Percentiles rank a stretch among this genome's conserved stretches.
phyloP scores from a whole-genome alignment of 148 eudicot species.

The Rhododendron ferrugineum region DNA sequence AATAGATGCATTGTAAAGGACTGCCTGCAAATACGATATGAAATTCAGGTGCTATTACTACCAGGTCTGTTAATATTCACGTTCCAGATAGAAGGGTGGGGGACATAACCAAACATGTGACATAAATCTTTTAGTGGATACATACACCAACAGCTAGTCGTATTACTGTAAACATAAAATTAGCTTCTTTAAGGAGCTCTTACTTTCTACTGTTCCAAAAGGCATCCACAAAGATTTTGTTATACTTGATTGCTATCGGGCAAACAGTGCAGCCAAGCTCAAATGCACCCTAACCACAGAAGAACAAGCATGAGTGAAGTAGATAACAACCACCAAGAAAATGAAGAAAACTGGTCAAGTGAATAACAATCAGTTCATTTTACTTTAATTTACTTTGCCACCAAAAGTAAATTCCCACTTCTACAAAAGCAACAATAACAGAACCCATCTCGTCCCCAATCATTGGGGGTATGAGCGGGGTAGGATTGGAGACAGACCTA shows the following conservation, averaged over 20 bases:
- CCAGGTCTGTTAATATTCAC: neutral
- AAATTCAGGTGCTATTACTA: neutral
- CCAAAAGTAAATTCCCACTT: neutral
- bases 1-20: constrained; percentile 91
- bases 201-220: constrained; percentile 98
- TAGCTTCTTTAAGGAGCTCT: constrained; percentile 23
- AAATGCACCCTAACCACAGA: constrained; percentile 72
- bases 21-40: constrained; percentile 47
- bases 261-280: constrained; percentile 95
- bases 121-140: neutral
- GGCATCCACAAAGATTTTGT: constrained; percentile 96
- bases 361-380: neutral
- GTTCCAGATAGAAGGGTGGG: neutral
- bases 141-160: neutral
- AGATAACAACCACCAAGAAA: neutral
- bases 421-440: neutral
- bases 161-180: neutral
- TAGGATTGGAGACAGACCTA: neutral
- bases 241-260: constrained; percentile 96
- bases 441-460: neutral
- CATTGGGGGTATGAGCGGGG: neutral
- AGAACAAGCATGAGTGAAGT: constrained; percentile 2
- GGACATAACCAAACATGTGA: neutral
- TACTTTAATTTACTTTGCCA: constrained; percentile 11
- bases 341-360: neutral